phyloP scores from a whole-genome alignment of 169 alveolate genomes.

The Plasmodium knowlesi region DNA sequence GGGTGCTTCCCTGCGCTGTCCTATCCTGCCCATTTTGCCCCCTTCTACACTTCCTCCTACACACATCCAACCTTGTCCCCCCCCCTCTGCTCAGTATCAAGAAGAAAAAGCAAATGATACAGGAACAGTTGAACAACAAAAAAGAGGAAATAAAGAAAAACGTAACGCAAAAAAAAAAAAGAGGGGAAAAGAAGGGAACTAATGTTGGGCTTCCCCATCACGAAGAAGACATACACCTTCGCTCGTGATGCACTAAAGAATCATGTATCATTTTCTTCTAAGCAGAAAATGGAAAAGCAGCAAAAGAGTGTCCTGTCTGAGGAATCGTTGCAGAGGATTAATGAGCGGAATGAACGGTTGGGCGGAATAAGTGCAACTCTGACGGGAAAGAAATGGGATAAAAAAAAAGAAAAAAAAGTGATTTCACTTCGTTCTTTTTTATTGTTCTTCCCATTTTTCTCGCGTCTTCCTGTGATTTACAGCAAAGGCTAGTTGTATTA shows the following conservation, averaged over 20 bases:
- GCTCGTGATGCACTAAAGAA: not conserved
- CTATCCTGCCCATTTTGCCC: not conserved
- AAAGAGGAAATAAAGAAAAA: constrained; percentile 70
- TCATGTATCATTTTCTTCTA: not conserved
- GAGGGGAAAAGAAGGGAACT: not conserved
- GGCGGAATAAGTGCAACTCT: not conserved
- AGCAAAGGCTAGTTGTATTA: not conserved
- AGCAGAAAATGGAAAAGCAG: constrained; percentile 31
- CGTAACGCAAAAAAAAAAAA: constrained; percentile 20
- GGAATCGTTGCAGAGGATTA: constrained; percentile 68
- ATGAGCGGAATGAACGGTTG: constrained; percentile 62
- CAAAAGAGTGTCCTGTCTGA: constrained; percentile 60
- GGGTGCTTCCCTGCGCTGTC: not conserved
- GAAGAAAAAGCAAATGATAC: constrained; percentile 50
- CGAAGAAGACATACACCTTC: not conserved
- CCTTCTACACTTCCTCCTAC: not conserved
- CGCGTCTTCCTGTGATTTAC: not conserved
- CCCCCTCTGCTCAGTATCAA: constrained; percentile 7
- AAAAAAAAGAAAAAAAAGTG: not conserved
- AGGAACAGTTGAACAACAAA: constrained; percentile 34
- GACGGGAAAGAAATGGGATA: not conserved
- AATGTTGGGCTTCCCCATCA: not conserved
- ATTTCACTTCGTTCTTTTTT: not conserved
- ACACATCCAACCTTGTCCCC: not conserved
- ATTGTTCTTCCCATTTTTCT: not conserved